Base-by-base conservation (phyloP, 2,329 filamentous ascomycete genomes). In the Fusarium guadeloupense region DNA sequence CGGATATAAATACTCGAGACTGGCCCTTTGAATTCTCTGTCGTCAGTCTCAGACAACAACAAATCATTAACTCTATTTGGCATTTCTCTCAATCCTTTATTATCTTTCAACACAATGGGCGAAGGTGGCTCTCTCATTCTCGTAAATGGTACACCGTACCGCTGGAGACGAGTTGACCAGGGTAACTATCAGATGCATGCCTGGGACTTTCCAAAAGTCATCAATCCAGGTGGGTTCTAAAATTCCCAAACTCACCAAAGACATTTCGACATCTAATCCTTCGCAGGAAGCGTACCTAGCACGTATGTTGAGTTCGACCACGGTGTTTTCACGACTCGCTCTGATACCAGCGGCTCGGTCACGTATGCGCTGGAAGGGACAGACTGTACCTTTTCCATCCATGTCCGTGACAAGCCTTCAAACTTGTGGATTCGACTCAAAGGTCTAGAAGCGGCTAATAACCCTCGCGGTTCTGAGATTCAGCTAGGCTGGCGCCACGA, bases 101-200 rank as follows among this genome's bases (percentile, higher is more conserved):
- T n/a, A n/a, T n/a, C n/a, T n/a, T 25, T 25, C 23, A 25, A 16
- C 19, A 47, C 20, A 13, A 57, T 57, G 54, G 54, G 54, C 0
- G 52, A 57, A 16, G 54, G 54, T 1, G 54, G 54, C 3, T 33
- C 42, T 4, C 3, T 57, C 13, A 42, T 41, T 8, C 37, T 57
- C 2, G 21, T 41, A 9, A 57, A 57, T 19, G 54, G 54, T 17
- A 57, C 54, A 12, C 52, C 54, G 43, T 57, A 57, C 20, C 44
- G 54, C 6, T 57, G 54, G 54, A 57, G 47, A 21, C 37, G 54
- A 6, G 50, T 20, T 0, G 42, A 31, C 8, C 52, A 57, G 20
- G 40, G 28, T 1, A 57, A 50, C 30, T 57, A 57, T 17, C 54
- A 57, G 17, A 57, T 57, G 54, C 39, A 57, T 8, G 14, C 16